Evolutionary conservation across 1,284 basidiomycete genomes (phyloP).

Genomic region (Leccinum griseonigrum): DNA sequence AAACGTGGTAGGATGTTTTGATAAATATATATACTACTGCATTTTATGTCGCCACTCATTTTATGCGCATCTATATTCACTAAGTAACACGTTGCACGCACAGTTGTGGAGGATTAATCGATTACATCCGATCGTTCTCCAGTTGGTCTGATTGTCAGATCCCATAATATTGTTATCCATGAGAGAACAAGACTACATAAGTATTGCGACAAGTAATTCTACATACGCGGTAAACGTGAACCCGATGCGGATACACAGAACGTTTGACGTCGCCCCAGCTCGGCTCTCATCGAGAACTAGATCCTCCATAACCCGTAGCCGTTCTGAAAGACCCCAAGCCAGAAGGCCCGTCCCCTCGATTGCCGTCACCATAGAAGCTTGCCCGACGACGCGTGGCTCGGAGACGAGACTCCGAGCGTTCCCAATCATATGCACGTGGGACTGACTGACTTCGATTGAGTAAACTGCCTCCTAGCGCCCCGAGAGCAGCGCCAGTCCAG

Average conservation of each 20-base stretch:
- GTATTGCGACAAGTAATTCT: background rate
- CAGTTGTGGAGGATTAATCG: background rate
- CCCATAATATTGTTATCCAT: background rate
- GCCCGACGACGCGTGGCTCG: slow-evolving; percentile 22
- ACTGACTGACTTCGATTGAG: slow-evolving; percentile 41
- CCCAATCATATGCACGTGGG: slow-evolving; percentile 51
- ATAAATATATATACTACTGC: background rate
- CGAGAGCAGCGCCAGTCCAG: slow-evolving; percentile 74
- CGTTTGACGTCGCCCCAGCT: background rate
- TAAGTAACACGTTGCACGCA: slow-evolving; percentile 13
- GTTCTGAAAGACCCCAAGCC: slow-evolving; percentile 61
- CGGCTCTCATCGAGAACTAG: slow-evolving; percentile 45
- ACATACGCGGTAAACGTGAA: background rate
- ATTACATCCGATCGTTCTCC: background rate
- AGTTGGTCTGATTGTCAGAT: background rate
- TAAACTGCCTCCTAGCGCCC: slow-evolving; percentile 61
- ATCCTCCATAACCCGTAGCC: slow-evolving; percentile 71
- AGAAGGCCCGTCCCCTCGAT: slow-evolving; percentile 69
- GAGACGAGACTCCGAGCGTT: slow-evolving; percentile 36
- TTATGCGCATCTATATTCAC: slow-evolving; percentile 11
- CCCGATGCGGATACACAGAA: background rate
- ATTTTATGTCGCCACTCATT: background rate
- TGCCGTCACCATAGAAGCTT: slow-evolving; percentile 39
- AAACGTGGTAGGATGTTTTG: background rate
- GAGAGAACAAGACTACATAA: background rate